Conservation (phyloP, 179 eudicot genomes). For the Patellifolia procumbens region DNA sequence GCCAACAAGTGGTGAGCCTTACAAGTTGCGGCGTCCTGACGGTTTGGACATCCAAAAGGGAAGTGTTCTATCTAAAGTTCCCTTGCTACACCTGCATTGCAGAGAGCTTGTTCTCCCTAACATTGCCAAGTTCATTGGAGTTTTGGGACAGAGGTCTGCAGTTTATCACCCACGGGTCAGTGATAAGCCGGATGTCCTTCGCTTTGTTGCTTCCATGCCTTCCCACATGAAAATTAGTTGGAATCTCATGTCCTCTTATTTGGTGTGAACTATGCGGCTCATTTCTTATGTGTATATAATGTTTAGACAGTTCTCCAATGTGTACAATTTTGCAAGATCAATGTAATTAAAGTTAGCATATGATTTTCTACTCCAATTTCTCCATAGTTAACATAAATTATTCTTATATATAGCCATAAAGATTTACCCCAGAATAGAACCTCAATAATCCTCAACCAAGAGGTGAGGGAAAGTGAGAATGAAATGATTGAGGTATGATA, state of each 20-base stretch:
- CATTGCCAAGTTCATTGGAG: constrained; percentile 58
- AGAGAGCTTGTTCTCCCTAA: constrained; percentile 91
- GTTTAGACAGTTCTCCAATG: not conserved
- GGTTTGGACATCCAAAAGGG: constrained; percentile 89
- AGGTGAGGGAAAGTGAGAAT: too few species aligned
- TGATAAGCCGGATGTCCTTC: constrained; percentile 59
- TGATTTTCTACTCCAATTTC: not conserved
- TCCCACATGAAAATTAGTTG: constrained; percentile 98
- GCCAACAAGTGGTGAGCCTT: constrained; percentile 71
- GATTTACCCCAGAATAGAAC: too few species aligned
- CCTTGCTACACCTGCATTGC: constrained; percentile 77
- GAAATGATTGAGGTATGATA: too few species aligned
- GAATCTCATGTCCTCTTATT: constrained; percentile 92
- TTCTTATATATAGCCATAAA: too few species aligned
- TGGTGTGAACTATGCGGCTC: constrained; percentile 41
- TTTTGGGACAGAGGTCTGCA: constrained; percentile 26
- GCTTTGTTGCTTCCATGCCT: constrained; percentile 92
- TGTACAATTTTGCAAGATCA: not conserved
- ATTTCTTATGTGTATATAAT: not conserved
- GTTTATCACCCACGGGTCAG: constrained; percentile 23
- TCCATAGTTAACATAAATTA: not conserved
- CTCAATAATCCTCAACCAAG: too few species aligned
- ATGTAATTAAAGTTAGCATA: not conserved
- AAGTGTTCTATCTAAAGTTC: constrained; percentile 85
- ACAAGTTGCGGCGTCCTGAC: constrained; percentile 76